Conservation (phyloP, 305 asterid genomes). For the Lippia alba region DNA sequence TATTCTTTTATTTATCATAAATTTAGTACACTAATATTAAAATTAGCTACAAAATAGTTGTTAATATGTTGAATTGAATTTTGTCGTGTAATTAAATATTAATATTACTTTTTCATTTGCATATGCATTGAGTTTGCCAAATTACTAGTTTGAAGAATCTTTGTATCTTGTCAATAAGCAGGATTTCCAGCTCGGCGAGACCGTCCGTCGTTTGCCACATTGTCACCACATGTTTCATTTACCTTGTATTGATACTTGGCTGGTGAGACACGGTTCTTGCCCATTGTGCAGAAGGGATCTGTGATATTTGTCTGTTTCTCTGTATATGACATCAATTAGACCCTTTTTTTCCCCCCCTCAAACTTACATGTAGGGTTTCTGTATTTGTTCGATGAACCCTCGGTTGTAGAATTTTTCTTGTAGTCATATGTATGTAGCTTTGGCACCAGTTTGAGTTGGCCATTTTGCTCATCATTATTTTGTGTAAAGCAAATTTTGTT, state of each 20-base stretch:
- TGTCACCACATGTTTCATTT: slow-evolving; percentile 95
- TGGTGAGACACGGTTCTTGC: slow-evolving; percentile 96
- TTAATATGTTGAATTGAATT: no score
- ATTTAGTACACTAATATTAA: no score
- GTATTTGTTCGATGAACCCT: slow-evolving; percentile 40
- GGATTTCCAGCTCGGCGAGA: slow-evolving; percentile 94
- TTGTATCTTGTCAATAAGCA: slow-evolving; percentile 31
- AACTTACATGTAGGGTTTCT: slow-evolving; percentile 47
- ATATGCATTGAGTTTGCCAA: no score
- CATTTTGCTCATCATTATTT: slow-evolving; percentile 51
- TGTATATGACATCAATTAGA: slow-evolving; percentile 42
- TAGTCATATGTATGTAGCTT: slow-evolving; percentile 53
- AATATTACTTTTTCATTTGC: no score
- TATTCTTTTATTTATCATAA: no score
- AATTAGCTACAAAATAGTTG: no score
- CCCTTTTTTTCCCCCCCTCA: slow-evolving; percentile 43
- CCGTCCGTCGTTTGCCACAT: slow-evolving; percentile 82
- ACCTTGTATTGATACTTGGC: slow-evolving; percentile 97
- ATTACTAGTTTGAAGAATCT: background rate
- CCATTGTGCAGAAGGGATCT: slow-evolving; percentile 98
- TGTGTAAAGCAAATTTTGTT: slow-evolving; percentile 59
- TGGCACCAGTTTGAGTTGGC: slow-evolving; percentile 46
- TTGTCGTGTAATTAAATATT: no score
- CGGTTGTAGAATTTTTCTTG: slow-evolving; percentile 40
- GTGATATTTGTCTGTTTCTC: slow-evolving; percentile 47